Base-by-base conservation (phyloP, 2,329 filamentous ascomycete genomes). In the Grosmannia serpens region DNA sequence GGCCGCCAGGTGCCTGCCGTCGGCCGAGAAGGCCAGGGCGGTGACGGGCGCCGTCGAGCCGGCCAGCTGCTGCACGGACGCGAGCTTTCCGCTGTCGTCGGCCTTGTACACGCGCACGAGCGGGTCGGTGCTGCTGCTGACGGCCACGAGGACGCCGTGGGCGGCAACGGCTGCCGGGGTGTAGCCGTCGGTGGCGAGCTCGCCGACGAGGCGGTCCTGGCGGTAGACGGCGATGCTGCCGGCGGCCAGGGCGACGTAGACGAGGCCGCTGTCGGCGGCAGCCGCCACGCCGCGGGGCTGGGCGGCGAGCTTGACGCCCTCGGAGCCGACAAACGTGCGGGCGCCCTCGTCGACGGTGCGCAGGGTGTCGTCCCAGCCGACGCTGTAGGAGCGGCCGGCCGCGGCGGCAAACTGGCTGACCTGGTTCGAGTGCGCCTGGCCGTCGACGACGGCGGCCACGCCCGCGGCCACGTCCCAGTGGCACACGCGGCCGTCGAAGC, bases 341-440 rank as follows among this genome's bases (percentile, higher is more conserved):
- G 86, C 83, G 1, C 84, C 79, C 60, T 87, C 79, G 63, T 95
- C 91, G 41, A 95, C 79, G 50, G 82, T 86, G 62, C 91, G 86
- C 41, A 97, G 77, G 1, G 86, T 90, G 70, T 99, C 94, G 68
- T 99, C 94, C 94, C 92, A 99, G 62, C 86, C 91, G 57, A 92
- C 88, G 67, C 86, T 92, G 74, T 89, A 91, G n/a, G 90, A 82
- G 63, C 84, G 80, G 38, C 84, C 81, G 2, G 83, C 75, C 3
- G 86, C 76, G 1, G 83, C 75, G 2, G 87, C 77, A 63, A 99
- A 86, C 55, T 88, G 88, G 4, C 85, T 83, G 56, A 97, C 84
- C 70, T 95, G 91, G 70, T 92, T 95, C 9, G 87, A 87, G 71
- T 96, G 94, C 4, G 82, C 77, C 63, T 89, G 84, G 31, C 94